Base-by-base conservation (phyloP, 1,284 basidiomycete genomes). In the Tilletia horrida region DNA sequence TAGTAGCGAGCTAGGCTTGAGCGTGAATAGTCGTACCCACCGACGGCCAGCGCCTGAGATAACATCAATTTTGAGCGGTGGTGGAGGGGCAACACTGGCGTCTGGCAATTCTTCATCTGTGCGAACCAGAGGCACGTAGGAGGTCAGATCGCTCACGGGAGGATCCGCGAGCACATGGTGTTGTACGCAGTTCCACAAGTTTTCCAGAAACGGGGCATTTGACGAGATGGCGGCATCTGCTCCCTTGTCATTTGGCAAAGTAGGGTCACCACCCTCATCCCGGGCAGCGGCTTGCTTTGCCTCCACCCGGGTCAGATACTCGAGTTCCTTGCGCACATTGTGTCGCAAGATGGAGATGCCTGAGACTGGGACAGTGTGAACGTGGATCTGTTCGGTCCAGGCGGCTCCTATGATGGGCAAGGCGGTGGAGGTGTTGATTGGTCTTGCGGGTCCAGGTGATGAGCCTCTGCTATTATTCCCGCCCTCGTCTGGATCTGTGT, bases 151-250 rank as follows among this genome's bases (percentile, higher is more conserved):
- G 16, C 27, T 59, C 13, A 59, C 29, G 7, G 55, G 55, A 16
- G 55, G 55, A 35, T 25, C 55, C 3, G 55, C 27, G 29, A 16
- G 14, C 8, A 40, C 55, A 21, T 59, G 35, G 29, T 59, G 55
- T 16, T 59, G 55, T 3, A 40, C 25, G 16, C 55, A 59, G 16
- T 76, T 66, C 75, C 75, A 76, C 50, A 71, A 62, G 2, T 63
- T 57, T 27, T 69, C 70, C 55, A 75, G 70, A 45, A 71, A 73
- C 6, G 70, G 70, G 11, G 70, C 74, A 50, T 76, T 76, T n/a
- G 75, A 74, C 31, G 71, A 73, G 29, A 59, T 21, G 25, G 55
- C 23, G 29, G 27, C 29, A 59, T 31, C 55, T 18, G 25, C 16
- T 29, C 18, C 14, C 29, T 25, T 40, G 4, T 35, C 55, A 16